Evolutionary conservation across 2,329 filamentous ascomycete genomes (phyloP), one percentile per base, ranked within the genome.

Genomic region (Lecanicillium sp.): DNA sequence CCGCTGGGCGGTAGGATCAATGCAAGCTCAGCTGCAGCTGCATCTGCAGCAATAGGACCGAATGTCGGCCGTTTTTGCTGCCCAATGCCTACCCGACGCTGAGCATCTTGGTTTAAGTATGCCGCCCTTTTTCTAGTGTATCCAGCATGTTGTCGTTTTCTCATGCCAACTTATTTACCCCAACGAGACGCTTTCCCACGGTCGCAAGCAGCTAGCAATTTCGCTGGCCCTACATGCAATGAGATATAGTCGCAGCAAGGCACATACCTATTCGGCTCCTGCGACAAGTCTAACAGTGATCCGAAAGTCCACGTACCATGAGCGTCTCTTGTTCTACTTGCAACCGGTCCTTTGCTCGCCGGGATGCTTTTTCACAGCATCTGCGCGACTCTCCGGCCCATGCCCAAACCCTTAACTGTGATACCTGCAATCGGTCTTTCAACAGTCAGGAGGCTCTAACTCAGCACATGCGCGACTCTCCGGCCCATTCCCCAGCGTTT

Each of bases 311-410:
- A 17, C 4, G 33, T 23, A 12, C 35, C 14, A 37, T 37, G 35
- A 37, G 35, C 35, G 17, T 37, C 35, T 23, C 35, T 37, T 37
- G 35, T 37, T 37, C 35, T 21, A 37, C n/a, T n/a, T n/a, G n/a
- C n/a, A n/a, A n/a, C n/a, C n/a, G n/a, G n/a, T n/a, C n/a, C n/a
- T n/a, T n/a, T n/a, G n/a, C n/a, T n/a, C n/a, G n/a, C n/a, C n/a
- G n/a, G n/a, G n/a, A n/a, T n/a, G n/a, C n/a, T n/a, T n/a, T n/a
- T n/a, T n/a, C n/a, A n/a, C n/a, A n/a, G n/a, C n/a, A n/a, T n/a
- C n/a, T n/a, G n/a, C n/a, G n/a, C n/a, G n/a, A n/a, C n/a, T n/a
- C n/a, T n/a, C n/a, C n/a, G n/a, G n/a, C n/a, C n/a, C n/a, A n/a
- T n/a, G n/a, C n/a, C n/a, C n/a, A n/a, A n/a, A n/a, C n/a, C n/a